These are phyloP conservation scores for Marasmius tenuissimus DNA, from an alignment of 1,284 basidiomycete genomes.

Conservation along the genomic window DNA sequence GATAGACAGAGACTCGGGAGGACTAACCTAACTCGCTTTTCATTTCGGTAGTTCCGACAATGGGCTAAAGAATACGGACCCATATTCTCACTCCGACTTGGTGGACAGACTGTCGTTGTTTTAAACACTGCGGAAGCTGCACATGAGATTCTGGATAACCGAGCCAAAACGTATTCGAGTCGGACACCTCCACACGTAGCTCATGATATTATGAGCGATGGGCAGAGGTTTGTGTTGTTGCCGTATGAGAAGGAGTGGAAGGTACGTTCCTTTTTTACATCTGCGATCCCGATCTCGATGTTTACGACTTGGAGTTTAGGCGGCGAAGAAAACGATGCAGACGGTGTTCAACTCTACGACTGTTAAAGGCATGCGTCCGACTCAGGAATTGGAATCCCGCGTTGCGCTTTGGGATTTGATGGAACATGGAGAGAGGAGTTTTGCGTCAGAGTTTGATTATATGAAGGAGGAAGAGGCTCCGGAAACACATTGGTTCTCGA, in stretches of 20 bases:
- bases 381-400: conserved; percentile 1
- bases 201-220: conserved; percentile 2
- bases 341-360: background rate
- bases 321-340: background rate
- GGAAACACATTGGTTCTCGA: background rate
- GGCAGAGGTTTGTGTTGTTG: background rate
- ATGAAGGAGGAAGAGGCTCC: background rate
- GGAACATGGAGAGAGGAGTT: background rate
- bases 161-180: conserved; percentile 10
- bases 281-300: background rate
- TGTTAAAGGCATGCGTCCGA: background rate
- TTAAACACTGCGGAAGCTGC: conserved; percentile 9
- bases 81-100: conserved; percentile 7
- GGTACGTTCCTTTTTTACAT: background rate
- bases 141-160: conserved; percentile 11
- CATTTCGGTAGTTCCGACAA: background rate
- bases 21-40: background rate
- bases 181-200: conserved; percentile 1
- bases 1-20: background rate
- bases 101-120: conserved; percentile 8
- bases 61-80: conserved; percentile 6
- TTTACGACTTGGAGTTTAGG: background rate
- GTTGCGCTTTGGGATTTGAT: background rate
- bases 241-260: conserved; percentile 3
- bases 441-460: background rate